Conservation (phyloP, 2,329 filamentous ascomycete species). For the Microsporum canis region DNA sequence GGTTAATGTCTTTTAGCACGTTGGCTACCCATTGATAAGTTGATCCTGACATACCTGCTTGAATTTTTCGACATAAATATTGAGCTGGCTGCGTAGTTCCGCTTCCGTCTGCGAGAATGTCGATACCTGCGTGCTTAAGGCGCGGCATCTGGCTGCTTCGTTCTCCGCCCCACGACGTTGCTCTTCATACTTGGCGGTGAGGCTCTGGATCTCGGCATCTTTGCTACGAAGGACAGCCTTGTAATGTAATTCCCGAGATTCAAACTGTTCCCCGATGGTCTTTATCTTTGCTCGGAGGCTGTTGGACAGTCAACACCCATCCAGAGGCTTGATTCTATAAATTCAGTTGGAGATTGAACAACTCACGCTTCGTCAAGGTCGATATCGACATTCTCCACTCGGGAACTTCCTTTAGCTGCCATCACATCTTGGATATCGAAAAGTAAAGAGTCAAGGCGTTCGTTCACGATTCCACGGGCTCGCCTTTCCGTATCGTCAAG, state of each 20-base stretch:
- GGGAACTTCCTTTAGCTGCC: slow-evolving; percentile 71
- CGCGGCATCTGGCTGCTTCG: slow-evolving; percentile 67
- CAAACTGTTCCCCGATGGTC: slow-evolving; percentile 92
- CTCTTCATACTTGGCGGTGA: slow-evolving; percentile 77
- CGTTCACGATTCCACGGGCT: slow-evolving; percentile 71
- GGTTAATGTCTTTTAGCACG: neutral
- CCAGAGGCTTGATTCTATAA: slow-evolving; percentile 6
- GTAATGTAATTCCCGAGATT: slow-evolving; percentile 88
- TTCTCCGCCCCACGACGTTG: slow-evolving; percentile 79
- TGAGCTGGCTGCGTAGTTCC: slow-evolving; percentile 85
- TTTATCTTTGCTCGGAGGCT: slow-evolving; percentile 65
- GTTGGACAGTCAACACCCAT: slow-evolving; percentile 15
- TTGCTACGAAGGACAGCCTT: slow-evolving; percentile 85
- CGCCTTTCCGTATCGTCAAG: slow-evolving; percentile 75
- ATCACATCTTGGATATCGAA: slow-evolving; percentile 81
- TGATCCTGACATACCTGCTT: slow-evolving; percentile 72
- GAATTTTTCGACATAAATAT: slow-evolving; percentile 98
- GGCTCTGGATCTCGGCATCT: slow-evolving; percentile 87
- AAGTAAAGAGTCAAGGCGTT: slow-evolving; percentile 68
- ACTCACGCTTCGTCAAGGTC: slow-evolving; percentile 80
- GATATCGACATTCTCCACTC: slow-evolving; percentile 69
- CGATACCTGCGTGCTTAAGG: slow-evolving; percentile 81
- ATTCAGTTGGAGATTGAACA: neutral
- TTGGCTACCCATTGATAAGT: neutral
- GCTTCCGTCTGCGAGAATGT: slow-evolving; percentile 94